Evolutionary conservation across 495 filamentous ascomycete species (phyloP).

Genomic region (Tuber umbilicatum): DNA sequence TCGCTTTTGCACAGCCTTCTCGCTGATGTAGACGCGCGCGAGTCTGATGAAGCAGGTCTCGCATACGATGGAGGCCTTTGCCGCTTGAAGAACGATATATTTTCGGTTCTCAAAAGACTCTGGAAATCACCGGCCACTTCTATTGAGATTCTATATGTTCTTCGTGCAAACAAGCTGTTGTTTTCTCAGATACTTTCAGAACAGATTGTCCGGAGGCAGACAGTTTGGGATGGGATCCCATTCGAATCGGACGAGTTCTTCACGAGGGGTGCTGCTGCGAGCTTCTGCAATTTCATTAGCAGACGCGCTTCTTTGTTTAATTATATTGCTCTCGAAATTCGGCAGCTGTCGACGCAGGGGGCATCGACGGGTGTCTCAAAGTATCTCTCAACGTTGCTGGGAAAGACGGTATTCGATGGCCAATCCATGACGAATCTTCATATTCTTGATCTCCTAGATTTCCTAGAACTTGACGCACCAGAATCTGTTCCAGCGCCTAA

Average conservation of each 20-base stretch:
- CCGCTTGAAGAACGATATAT: conserved; percentile 62
- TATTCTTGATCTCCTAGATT: conserved; percentile 90
- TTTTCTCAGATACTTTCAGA: conserved; percentile 62
- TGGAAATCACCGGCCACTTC: conserved; percentile 82
- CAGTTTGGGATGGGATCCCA: conserved; percentile 53
- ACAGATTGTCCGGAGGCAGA: conserved; percentile 55
- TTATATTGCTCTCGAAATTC: conserved; percentile 77
- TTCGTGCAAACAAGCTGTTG: conserved; percentile 68
- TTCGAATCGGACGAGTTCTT: conserved; percentile 55
- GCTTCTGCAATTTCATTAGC: conserved; percentile 66
- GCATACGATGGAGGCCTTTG: conserved; percentile 34
- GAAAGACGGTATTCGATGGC: conserved; percentile 58
- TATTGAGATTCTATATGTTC: conserved; percentile 62
- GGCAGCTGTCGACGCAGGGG: conserved; percentile 60
- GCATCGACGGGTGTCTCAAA: conserved; percentile 67
- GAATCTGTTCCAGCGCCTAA: conserved; percentile 49
- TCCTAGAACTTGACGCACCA: conserved; percentile 63
- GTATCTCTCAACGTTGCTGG: conserved; percentile 73
- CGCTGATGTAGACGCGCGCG: conserved; percentile 55
- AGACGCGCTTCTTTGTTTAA: conserved; percentile 68
- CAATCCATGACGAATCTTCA: conserved; percentile 59
- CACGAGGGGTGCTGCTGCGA: conserved; percentile 53
- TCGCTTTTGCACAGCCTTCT: conserved; percentile 82
- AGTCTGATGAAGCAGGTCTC: conserved; percentile 46
- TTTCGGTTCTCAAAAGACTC: conserved; percentile 69